Evolutionary conservation across 1,139 yeast genomes (phyloP), one percentile per base, ranked within the genome.

Genomic region (Spathaspora jeffriesii): DNA sequence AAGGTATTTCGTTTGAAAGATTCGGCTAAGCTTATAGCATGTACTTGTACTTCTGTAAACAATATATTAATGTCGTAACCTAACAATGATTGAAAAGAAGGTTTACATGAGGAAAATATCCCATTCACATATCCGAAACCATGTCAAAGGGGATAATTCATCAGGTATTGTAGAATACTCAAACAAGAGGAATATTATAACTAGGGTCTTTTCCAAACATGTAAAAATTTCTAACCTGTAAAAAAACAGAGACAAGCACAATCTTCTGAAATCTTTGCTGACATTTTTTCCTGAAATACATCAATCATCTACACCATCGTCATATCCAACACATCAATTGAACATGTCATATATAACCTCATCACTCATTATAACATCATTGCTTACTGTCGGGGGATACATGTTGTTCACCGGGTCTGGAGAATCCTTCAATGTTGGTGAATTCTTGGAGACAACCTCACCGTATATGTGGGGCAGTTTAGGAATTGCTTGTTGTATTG

Each of bases 381-480:
- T 70, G 40, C 58, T 71, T 45, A 64, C 71, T 39, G 76, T 73
- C 38, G 80, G 80, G 14, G 80, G 80, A 41, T 75, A 91, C 68
- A 85, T 91, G 82, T 77, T 93, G 55, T 89, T 93, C 79, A 89
- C 92, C 52, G 96, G 96, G 45, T 82, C 90, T 51, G 98, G 98
- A 45, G 96, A 91, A 64, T 74, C 84, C 44, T 93, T 93, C 76
- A 88, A 92, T 65, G 82, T 92, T 49, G 99, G 99, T 44, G 84
- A 85, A 58, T 92, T 93, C 63, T 78, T 95, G 55, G 82, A 85
- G 57, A 75, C 86, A 31, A 85, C 96, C 2, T 90, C 97, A 17
- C 99, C 99, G 13, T 93, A 93, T 65, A 82, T 93, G 85, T 95
- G 99, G 99, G 97, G 98, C 20, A 81, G 82, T 55, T 70, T 91